A percentile compares a stretch with the other conserved stretches of the same genome.
Evolutionary conservation across 2,329 filamentous ascomycete species (phyloP).

Genomic region (Cytospora piceicola): DNA sequence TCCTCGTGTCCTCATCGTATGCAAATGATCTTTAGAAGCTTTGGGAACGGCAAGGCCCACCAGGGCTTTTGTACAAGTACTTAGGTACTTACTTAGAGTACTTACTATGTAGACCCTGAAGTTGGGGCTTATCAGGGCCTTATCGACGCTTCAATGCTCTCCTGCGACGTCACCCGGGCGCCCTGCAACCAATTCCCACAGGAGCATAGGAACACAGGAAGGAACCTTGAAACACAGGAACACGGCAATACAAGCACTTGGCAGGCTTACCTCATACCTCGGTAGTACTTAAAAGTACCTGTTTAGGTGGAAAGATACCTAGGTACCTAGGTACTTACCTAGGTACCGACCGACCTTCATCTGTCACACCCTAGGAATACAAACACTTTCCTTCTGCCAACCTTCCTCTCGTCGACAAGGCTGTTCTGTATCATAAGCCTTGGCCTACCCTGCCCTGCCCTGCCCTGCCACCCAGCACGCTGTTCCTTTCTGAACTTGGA

Average conservation of each 20-base stretch:
- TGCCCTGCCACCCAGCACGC: background rate
- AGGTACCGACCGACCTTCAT: too few relatives aligned
- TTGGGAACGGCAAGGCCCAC: too few relatives aligned
- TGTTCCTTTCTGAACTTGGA: background rate
- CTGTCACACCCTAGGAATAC: background rate
- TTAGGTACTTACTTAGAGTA: background rate
- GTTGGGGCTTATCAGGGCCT: constrained; percentile 8
- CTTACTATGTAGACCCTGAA: background rate
- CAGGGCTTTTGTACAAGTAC: background rate
- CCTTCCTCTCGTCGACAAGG: background rate
- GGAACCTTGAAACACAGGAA: too few relatives aligned
- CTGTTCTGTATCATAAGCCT: background rate
- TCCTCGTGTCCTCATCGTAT: background rate
- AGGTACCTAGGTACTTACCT: background rate
- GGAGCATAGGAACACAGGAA: too few relatives aligned
- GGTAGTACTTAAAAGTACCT: background rate
- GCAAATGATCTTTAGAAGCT: too few relatives aligned
- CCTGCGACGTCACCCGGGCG: constrained; percentile 5
- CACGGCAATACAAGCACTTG: background rate
- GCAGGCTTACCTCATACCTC: background rate
- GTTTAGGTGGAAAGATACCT: background rate
- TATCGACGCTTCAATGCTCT: constrained; percentile 8
- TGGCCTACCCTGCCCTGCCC: background rate
- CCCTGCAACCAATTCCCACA: too few relatives aligned
- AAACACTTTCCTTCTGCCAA: background rate